These are phyloP conservation scores for Symmetrospora coprosmae DNA, from an alignment of 768 basidiomycete genomes.

Conservation along the genomic window DNA sequence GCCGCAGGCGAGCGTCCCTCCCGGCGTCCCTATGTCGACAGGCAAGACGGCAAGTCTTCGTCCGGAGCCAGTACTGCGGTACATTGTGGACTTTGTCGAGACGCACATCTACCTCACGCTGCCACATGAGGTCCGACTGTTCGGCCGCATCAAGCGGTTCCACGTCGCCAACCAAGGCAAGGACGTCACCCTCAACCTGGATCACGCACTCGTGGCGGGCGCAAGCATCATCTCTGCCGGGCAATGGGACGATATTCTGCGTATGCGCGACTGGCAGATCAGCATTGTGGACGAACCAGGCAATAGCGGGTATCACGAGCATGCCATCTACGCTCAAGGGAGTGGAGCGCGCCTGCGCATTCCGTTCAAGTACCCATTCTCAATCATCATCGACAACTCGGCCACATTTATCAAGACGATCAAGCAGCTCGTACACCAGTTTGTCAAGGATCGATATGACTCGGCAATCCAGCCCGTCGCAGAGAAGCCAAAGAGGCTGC, in stretches of 20 bases:
- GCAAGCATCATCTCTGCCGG: conserved; percentile 42
- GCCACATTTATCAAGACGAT: conserved; percentile 56
- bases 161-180: conserved; percentile 21
- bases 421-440: conserved; percentile 53
- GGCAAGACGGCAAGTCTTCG: background rate
- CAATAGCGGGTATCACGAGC: conserved; percentile 22
- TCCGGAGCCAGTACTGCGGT: background rate
- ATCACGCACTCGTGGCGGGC: conserved; percentile 44
- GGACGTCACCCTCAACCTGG: conserved; percentile 39
- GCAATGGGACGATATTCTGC: conserved; percentile 62
- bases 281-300: conserved; percentile 22
- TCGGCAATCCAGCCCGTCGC: conserved; percentile 50
- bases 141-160: conserved; percentile 28
- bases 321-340: conserved; percentile 44
- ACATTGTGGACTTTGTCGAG: conserved; percentile 28
- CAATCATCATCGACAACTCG: conserved; percentile 60
- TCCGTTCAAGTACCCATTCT: conserved; percentile 60
- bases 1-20: background rate
- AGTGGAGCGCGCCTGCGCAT: conserved; percentile 62
- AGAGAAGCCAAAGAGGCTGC: conserved; percentile 60
- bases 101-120: conserved; percentile 34
- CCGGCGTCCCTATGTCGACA: background rate
- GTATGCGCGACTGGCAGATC: conserved; percentile 47
- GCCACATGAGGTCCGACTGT: conserved; percentile 38
- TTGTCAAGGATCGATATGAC: conserved; percentile 45